phyloP scores from a whole-genome alignment of 805 yeast species.

The Lipomyces yamadae region DNA sequence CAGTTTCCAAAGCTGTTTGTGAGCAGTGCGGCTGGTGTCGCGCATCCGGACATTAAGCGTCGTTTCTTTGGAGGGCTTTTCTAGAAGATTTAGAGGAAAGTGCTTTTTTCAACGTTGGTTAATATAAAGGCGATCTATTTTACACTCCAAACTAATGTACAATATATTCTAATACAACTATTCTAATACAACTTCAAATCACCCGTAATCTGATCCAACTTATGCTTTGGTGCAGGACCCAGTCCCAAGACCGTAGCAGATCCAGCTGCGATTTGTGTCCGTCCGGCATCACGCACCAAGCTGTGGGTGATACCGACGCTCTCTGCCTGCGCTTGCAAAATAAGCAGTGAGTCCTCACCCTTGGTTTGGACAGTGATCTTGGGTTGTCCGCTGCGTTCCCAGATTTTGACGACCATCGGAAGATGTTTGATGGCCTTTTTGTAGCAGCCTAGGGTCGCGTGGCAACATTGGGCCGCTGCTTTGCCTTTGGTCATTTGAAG shows the following conservation, averaged over 20 bases:
- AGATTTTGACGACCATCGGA: slow-evolving; percentile 66
- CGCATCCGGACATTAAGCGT: slow-evolving; percentile 28
- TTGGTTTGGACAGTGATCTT: slow-evolving; percentile 77
- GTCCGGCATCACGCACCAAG: slow-evolving; percentile 92
- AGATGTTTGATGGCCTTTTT: slow-evolving; percentile 61
- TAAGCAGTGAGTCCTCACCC: slow-evolving; percentile 70
- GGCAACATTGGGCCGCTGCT: slow-evolving; percentile 96
- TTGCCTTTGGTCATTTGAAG: slow-evolving; percentile 93
- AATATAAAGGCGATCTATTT: neutral
- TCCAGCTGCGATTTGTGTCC: slow-evolving; percentile 96
- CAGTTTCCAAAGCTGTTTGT: slow-evolving; percentile 52
- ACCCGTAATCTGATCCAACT: slow-evolving; percentile 81
- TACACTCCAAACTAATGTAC: slow-evolving; percentile 7
- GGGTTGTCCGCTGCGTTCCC: slow-evolving; percentile 90
- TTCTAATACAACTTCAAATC: slow-evolving; percentile 70
- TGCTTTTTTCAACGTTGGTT: neutral
- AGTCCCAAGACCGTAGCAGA: slow-evolving; percentile 94
- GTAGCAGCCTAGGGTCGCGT: slow-evolving; percentile 93
- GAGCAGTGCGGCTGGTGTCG: slow-evolving; percentile 23
- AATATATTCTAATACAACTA: neutral
- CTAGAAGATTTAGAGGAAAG: slow-evolving; percentile 3
- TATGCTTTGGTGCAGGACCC: slow-evolving; percentile 90
- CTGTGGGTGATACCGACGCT: slow-evolving; percentile 77
- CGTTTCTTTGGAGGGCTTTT: slow-evolving; percentile 29
- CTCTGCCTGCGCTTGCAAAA: slow-evolving; percentile 78